Evolutionary conservation across 202 grass and related monocot species (phyloP), one percentile per base, ranked within the genome.

Genomic region (Schoenoplectus triqueter): DNA sequence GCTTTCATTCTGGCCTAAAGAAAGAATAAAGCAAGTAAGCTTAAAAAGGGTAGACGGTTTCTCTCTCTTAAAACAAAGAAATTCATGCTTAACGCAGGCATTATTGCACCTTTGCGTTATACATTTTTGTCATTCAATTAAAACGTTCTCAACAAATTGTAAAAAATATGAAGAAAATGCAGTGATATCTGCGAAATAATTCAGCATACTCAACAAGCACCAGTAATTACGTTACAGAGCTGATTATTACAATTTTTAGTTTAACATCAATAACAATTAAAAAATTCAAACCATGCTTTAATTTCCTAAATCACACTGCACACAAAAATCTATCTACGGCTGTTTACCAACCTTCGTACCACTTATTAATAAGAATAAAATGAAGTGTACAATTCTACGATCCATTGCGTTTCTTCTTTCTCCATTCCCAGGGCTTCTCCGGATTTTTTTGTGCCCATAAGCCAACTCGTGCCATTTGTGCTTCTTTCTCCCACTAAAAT

Each of bases 351-450:
- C 59, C 52, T 78, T 57, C 3, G 11, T 78, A 78, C 2, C 14
- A 20, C 5, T 57, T 78, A 78, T 59, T n/a, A 59, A 15, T 60
- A 42, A 59, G 7, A 59, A 59, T 59, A 57, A 41, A 57, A 41
- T 11, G 52, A 59, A 0, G 6, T 78, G 72, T 56, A 59, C 74
- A 22, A 83, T 46, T 83, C 80, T 68, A 87, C 57, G 52, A 64
- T 57, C 84, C 64, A 5, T 81, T 80, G 46, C 64, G 87, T n/a
- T 65, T 82, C 22, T 83, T 80, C 73, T 88, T 95, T 73, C 93
- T 92, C 93, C 93, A 95, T 75, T 95, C 90, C 95, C 95, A 98
- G 87, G 95, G 93, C 78, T 92, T 91, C 57, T 93, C 84, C 1
- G 93, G 90, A 64, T 95, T 78, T 0, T 81, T 64, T 50, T 60